These are phyloP conservation scores for Hypoxylon crocopeplum DNA, from an alignment of 495 filamentous ascomycete species.

Conservation along the genomic window DNA sequence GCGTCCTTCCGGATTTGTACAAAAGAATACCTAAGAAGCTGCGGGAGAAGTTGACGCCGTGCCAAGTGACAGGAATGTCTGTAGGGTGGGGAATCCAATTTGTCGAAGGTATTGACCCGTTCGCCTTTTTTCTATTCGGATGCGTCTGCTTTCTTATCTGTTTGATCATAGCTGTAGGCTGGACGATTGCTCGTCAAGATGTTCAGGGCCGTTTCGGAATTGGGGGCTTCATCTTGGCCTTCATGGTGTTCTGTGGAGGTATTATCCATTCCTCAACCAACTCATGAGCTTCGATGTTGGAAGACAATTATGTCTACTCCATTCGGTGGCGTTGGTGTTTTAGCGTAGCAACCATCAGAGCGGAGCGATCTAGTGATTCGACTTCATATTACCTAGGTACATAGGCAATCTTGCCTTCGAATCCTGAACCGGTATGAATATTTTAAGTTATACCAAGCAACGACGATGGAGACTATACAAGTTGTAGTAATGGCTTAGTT, in stretches of 20 bases:
- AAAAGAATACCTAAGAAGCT: conserved; percentile 23
- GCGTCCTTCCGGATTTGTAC: conserved; percentile 10
- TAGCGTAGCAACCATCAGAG: no score
- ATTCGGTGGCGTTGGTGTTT: no score
- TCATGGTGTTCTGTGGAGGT: conserved; percentile 2
- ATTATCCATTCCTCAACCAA: neutral
- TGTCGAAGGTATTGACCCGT: conserved; percentile 8
- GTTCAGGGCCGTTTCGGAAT: conserved; percentile 17
- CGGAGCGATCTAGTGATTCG: no score
- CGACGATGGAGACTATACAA: no score
- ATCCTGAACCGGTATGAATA: no score
- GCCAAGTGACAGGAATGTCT: conserved; percentile 3
- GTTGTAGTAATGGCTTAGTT: no score
- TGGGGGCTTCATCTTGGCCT: conserved; percentile 15
- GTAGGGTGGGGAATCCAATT: conserved; percentile 22
- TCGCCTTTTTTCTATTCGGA: conserved; percentile 6
- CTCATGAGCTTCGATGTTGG: no score
- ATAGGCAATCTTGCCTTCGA: no score
- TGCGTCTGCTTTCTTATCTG: neutral
- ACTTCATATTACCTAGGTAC: no score
- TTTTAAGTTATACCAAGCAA: no score
- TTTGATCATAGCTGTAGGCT: conserved; percentile 9
- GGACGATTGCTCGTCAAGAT: conserved; percentile 1
- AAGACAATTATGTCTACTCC: no score
- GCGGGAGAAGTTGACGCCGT: conserved; percentile 2